phyloP scores from a whole-genome alignment of 306 rosid species.

The Dryas alaskensis region DNA sequence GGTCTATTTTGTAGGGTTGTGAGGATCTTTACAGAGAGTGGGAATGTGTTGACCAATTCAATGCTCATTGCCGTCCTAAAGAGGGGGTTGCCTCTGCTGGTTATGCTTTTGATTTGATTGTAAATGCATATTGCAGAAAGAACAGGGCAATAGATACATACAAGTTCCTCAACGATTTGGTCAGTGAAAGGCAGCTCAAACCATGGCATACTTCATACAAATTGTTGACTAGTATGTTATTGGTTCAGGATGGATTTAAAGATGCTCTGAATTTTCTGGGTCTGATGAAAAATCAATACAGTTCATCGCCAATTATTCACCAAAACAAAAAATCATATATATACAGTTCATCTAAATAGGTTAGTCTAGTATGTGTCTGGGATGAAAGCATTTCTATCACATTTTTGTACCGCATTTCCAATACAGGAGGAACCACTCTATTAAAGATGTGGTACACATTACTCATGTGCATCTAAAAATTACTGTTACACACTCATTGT shows the following conservation, averaged over 20 bases:
- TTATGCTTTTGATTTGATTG: constrained; percentile 45
- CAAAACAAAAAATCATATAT: too few species aligned
- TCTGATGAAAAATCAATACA: constrained; percentile 51
- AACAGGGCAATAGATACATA: constrained; percentile 54
- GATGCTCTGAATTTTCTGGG: constrained; percentile 63
- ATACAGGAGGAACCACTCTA: too few species aligned
- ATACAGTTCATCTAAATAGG: too few species aligned
- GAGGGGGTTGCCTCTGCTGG: constrained; percentile 44
- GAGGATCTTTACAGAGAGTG: constrained; percentile 46
- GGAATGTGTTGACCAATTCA: constrained; percentile 49
- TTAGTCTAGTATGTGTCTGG: too few species aligned
- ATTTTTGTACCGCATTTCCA: too few species aligned
- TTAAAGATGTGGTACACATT: too few species aligned
- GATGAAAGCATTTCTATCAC: too few species aligned
- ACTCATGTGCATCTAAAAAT: too few species aligned
- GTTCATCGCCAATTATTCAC: too few species aligned
- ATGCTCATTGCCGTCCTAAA: constrained; percentile 47
- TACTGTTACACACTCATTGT: too few species aligned
- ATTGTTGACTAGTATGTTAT: constrained; percentile 44
- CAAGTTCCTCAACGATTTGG: constrained; percentile 46
- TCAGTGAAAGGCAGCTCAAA: constrained; percentile 43
- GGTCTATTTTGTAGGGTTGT: constrained; percentile 49
- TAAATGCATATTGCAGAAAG: constrained; percentile 54
- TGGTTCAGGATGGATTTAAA: constrained; percentile 51
- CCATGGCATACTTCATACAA: constrained; percentile 74